These are phyloP conservation scores for Picea sitchensis DNA, from an alignment of 75 land plant genomes.

Conservation along the genomic window DNA sequence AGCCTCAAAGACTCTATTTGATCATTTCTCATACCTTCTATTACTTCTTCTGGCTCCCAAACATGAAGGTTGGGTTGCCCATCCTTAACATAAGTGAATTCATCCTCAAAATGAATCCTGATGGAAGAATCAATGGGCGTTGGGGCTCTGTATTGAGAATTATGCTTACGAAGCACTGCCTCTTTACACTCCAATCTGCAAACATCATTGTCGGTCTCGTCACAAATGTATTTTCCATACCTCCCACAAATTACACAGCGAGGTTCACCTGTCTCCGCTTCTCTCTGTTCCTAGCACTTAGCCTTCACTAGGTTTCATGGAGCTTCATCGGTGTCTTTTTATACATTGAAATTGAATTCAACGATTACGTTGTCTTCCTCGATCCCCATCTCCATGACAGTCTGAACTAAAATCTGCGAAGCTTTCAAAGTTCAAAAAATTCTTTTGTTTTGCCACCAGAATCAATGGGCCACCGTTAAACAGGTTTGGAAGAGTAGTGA, in stretches of 20 bases:
- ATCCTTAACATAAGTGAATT: slow-evolving; percentile 63
- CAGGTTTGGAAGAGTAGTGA: no score
- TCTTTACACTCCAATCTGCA: slow-evolving; percentile 86
- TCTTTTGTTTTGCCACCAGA: no score
- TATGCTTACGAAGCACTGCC: slow-evolving; percentile 26
- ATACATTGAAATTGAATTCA: no score
- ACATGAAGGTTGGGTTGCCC: neutral
- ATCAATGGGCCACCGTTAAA: no score
- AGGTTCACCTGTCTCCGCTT: slow-evolving; percentile 76
- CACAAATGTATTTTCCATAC: slow-evolving; percentile 90
- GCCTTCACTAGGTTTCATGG: slow-evolving; percentile 45
- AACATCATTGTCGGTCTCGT: slow-evolving; percentile 84
- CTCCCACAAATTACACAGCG: slow-evolving; percentile 77
- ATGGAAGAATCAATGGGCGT: neutral
- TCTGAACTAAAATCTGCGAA: no score
- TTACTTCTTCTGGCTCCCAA: no score
- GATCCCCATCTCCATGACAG: no score
- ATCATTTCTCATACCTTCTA: slow-evolving; percentile 6
- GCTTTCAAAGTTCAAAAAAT: no score
- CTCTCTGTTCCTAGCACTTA: slow-evolving; percentile 17
- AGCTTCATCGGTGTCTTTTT: no score
- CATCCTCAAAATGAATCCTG: slow-evolving; percentile 45
- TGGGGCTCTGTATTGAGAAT: slow-evolving; percentile 13
- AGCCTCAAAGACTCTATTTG: slow-evolving; percentile 39
- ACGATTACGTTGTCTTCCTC: no score